Evolutionary conservation across 2,329 filamentous ascomycete species (phyloP).

Genomic region (Penicillium sp.): DNA sequence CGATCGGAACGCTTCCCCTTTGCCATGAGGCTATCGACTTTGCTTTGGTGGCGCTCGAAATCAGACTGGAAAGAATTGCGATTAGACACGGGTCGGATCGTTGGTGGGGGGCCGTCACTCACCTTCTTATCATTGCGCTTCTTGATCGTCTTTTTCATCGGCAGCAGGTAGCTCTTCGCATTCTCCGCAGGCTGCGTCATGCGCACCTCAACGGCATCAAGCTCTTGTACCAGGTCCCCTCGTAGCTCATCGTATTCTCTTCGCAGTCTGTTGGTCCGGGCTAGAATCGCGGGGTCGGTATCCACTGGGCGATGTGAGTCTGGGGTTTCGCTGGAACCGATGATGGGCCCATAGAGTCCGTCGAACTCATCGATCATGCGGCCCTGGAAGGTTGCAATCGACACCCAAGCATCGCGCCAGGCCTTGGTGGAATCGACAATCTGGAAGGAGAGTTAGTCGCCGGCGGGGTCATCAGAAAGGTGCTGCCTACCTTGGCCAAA

Average conservation of each 20-base stretch:
- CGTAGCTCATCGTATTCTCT: constrained; percentile 69
- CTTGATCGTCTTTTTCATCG: constrained; percentile 79
- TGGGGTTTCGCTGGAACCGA: constrained; percentile 61
- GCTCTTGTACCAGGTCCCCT: constrained; percentile 68
- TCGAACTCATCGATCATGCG: constrained; percentile 67
- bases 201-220: constrained; percentile 66
- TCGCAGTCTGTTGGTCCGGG: constrained; percentile 64
- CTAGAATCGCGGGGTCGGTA: constrained; percentile 63
- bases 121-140: constrained; percentile 77
- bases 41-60: constrained; percentile 73
- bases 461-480: constrained; percentile 8
- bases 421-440: constrained; percentile 71
- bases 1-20: constrained; percentile 69
- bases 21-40: constrained; percentile 66
- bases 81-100: neutral
- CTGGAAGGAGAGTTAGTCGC: constrained; percentile 42
- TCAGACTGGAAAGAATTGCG: constrained; percentile 55
- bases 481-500: constrained; percentile 62
- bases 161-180: constrained; percentile 66
- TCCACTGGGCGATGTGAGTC: constrained; percentile 55
- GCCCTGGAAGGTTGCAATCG: constrained; percentile 67
- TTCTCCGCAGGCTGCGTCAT: constrained; percentile 69
- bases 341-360: constrained; percentile 72
- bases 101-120: neutral
- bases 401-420: constrained; percentile 77